Percentiles rank a stretch among this genome's conserved stretches.
Conservation (phyloP, 2,329 filamentous ascomycete genomes). For the Geosmithia flava region DNA sequence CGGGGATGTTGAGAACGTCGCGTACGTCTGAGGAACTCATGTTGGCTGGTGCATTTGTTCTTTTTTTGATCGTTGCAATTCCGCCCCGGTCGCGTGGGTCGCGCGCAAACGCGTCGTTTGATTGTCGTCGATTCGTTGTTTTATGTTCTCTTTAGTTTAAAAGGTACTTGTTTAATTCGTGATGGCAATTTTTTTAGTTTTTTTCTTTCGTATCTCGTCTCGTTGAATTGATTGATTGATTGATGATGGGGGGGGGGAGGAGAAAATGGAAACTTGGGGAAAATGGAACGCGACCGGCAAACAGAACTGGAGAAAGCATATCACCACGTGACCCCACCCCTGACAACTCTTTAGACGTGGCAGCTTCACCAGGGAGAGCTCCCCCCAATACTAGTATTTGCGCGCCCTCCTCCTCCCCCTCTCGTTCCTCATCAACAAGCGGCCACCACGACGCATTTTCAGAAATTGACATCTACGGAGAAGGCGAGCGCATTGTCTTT, state of each 20-base stretch:
- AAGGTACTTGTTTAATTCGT: no score
- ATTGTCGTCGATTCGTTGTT: no score
- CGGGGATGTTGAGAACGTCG: conserved; percentile 76
- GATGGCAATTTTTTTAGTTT: no score
- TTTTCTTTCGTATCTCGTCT: neutral
- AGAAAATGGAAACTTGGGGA: no score
- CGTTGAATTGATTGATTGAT: neutral
- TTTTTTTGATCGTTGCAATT: neutral
- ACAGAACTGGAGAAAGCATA: neutral
- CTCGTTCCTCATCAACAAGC: neutral
- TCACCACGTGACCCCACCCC: conserved; percentile 22
- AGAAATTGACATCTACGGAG: neutral
- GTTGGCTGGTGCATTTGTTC: conserved; percentile 9
- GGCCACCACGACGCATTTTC: neutral
- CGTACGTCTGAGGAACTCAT: conserved; percentile 74
- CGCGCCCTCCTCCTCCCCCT: neutral
- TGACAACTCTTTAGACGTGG: conserved; percentile 36
- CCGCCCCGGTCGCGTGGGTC: no score
- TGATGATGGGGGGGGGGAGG: neutral
- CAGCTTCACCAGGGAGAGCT: conserved; percentile 24
- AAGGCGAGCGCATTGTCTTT: neutral
- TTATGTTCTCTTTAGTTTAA: no score
- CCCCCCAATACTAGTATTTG: neutral
- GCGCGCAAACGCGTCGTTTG: no score
- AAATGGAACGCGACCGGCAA: no score